Conservation (phyloP, 169 alveolate species). For the Eimeria praecox region DNA sequence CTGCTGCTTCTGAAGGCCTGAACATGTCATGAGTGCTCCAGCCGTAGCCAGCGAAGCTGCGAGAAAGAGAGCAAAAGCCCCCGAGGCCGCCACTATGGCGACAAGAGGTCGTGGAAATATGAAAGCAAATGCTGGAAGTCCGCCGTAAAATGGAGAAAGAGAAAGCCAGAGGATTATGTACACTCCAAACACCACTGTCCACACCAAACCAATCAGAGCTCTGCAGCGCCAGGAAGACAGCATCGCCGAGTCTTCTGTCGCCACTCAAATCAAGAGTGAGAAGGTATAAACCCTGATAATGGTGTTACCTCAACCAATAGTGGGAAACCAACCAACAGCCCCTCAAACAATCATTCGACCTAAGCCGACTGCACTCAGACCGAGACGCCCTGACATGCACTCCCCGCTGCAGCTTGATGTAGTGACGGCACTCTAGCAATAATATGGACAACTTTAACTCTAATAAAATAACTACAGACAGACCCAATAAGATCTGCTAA, state of each 20-base stretch:
- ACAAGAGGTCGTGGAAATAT: conserved; percentile 61
- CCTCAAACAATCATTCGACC: not conserved
- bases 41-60: conserved; percentile 48
- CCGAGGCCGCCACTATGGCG: conserved; percentile 55
- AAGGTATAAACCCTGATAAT: not conserved
- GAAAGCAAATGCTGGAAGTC: conserved; percentile 58
- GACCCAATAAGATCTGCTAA: not conserved
- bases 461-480: not conserved
- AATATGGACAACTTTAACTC: not conserved
- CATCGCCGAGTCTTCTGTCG: conserved; percentile 45
- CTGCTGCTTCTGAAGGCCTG: conserved; percentile 56
- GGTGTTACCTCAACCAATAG: not conserved
- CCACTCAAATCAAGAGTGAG: not conserved
- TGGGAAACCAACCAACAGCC: not conserved
- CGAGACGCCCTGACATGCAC: conserved; percentile 31
- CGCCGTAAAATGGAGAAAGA: conserved; percentile 49
- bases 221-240: conserved; percentile 72
- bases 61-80: conserved; percentile 31
- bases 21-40: conserved; percentile 57
- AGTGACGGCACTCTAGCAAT: not conserved
- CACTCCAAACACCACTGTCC: conserved; percentile 71
- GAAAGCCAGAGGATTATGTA: conserved; percentile 44
- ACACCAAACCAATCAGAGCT: conserved; percentile 62
- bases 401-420: not conserved
- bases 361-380: not conserved